Base-by-base conservation (phyloP, 106 monocot species). In the Cymbidium sinense region DNA sequence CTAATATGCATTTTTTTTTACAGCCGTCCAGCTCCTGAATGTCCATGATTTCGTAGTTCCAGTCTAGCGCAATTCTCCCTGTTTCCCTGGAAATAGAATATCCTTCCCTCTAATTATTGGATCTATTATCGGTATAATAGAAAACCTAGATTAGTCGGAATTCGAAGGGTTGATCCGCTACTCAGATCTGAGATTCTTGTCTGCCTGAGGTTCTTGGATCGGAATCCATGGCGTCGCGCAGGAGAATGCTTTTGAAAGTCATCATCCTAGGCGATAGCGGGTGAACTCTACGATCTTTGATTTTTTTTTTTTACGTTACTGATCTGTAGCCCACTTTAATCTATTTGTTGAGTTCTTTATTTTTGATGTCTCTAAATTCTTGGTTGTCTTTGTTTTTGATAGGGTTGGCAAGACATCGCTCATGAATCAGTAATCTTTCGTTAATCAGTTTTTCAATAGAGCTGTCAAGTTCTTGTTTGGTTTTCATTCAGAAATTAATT, bases 231-330 rank as follows among this genome's bases (percentile, higher is more conserved):
- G 93, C 96, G 58, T 89, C 96, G 33, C 87, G 91, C 19, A 76
- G 93, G 80, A 77, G 96, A 67, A 91, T 91, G 91, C 96, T 96
- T 84, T 91, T 96, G 78, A 96, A 96, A 75, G 96, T 96, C 80
- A 93, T 96, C 80, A 96, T 96, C 86, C 96, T 96, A 69, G 96
- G 96, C 36, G 93, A 93, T 73, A 96, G 96, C 83, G 96, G 96
- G 96, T 96, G 78, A 79, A 75, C 58, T 27, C 7, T 34, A 39
- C 76, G 13, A 11, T 13, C 17, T 75, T 76, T 21, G 75, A 21
- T 35, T 37, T 23, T 35, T 37, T 23, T 36, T 52, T 17, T 20
- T 29, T 20, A 52, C 1, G 13, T 34, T 50, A 25, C 4, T 39
- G 1, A 18, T 71, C 1, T 15, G 8, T 65, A 30, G 34, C 27